Base-by-base conservation (phyloP, 345 rosid species). In the Linum lewisii region DNA sequence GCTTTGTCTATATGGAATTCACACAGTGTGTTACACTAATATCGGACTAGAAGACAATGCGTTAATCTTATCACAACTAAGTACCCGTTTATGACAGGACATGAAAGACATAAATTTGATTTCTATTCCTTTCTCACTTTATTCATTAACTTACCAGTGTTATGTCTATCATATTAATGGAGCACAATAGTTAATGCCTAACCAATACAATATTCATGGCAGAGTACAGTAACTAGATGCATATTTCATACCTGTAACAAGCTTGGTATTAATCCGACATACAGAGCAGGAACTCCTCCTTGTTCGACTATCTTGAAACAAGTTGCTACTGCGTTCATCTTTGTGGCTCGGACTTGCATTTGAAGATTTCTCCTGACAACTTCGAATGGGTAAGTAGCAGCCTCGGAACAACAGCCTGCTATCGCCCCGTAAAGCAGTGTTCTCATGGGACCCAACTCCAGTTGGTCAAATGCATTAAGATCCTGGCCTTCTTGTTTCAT, bases 291-390 rank as follows among this genome's bases (percentile, higher is more conserved):
- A 61, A 88, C 29, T 0, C 98, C 96, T 70, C 96, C 98, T 60
- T 78, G 84, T 58, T 88, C 81, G 45, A 88, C 82, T 54, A 92
- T 78, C 74, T 69, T 88, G 25, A 77, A 53, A 9, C 84, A 86
- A 61, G 87, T 88, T 13, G 87, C 86, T 66, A 86, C 37, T 58
- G 92, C 69, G 70, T 74, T 65, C 65, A 88, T 77, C 75, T 80
- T 81, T 21, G 81, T 76, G 10, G 79, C 72, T 52, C 73, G 79
- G n/a, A 60, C 77, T 74, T 92, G 96, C 88, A 92, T 77, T 70
- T 92, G 98, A 68, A 92, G 95, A 44, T 83, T 92, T 63, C 98
- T 79, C 74, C 96, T 83, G 60, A 88, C 95, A 51, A 86, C 95
- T 81, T 88, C 98, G 59, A 88, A 88, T 8, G 96, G 98, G 73